These are phyloP conservation scores for Barbarea vulgaris DNA, from an alignment of 345 rosid species.

Conservation along the genomic window DNA sequence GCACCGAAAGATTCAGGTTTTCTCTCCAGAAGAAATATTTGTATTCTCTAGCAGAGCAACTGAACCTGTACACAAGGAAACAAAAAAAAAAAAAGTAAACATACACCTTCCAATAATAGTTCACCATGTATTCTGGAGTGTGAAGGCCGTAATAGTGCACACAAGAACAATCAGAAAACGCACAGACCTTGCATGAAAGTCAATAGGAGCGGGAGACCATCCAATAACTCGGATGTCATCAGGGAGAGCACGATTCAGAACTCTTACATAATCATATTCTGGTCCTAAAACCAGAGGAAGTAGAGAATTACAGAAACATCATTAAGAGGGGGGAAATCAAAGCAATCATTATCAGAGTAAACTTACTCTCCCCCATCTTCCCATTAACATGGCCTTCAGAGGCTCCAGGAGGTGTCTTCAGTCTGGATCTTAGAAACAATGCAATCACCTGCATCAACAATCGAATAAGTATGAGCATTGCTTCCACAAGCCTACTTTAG, in stretches of 20 bases:
- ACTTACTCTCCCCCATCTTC: slow-evolving; percentile 47
- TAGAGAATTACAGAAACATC: slow-evolving; percentile 17
- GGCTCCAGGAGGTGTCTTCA: slow-evolving; percentile 45
- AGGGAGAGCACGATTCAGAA: slow-evolving; percentile 87
- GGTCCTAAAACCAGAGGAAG: slow-evolving; percentile 45
- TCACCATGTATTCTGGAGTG: background rate
- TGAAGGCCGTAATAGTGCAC: background rate
- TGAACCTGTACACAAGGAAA: slow-evolving; percentile 60
- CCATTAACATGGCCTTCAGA: slow-evolving; percentile 36
- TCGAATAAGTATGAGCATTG: slow-evolving; percentile 14
- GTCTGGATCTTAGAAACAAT: slow-evolving; percentile 70
- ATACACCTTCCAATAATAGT: slow-evolving; percentile 3
- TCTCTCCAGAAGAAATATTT: slow-evolving; percentile 82
- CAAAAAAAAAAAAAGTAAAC: slow-evolving; percentile 10
- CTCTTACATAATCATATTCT: slow-evolving; percentile 90
- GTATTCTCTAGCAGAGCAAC: slow-evolving; percentile 82
- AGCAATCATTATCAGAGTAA: slow-evolving; percentile 17
- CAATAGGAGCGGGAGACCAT: slow-evolving; percentile 87
- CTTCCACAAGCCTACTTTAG: slow-evolving; percentile 1
- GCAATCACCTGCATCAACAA: slow-evolving; percentile 79
- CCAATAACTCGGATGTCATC: slow-evolving; percentile 83
- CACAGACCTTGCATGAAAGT: slow-evolving; percentile 87
- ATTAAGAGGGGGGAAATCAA: slow-evolving; percentile 4
- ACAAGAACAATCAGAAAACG: background rate
- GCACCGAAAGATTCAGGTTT: slow-evolving; percentile 67